Percentiles rank a stretch among this genome's conserved stretches.
Conservation (phyloP, 345 rosid genomes). For the Dovyalis caffra region DNA sequence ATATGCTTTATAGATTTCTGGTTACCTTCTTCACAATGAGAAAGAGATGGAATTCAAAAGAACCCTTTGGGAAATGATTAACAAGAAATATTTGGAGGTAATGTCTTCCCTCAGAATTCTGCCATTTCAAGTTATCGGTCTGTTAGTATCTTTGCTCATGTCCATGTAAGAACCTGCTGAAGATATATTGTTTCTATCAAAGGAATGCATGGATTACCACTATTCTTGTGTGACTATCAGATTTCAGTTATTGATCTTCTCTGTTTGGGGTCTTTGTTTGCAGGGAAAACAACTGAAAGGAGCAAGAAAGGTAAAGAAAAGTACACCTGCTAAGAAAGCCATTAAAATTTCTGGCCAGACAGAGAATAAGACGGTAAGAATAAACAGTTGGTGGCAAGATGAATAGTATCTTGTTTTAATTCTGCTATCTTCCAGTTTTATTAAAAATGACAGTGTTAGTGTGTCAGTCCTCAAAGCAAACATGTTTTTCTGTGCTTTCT, state of each 20-base stretch:
- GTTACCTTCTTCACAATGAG: conserved; percentile 12
- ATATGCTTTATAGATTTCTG: conserved; percentile 22
- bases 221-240: background rate
- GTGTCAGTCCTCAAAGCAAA: too few species aligned
- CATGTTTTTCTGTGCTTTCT: too few species aligned
- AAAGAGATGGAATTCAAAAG: conserved; percentile 20
- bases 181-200: background rate
- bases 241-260: background rate
- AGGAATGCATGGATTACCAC: background rate
- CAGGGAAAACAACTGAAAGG: conserved; percentile 24
- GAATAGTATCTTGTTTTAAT: too few species aligned
- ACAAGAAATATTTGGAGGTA: conserved; percentile 30
- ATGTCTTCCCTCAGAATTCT: background rate
- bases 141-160: background rate
- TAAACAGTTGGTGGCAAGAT: background rate
- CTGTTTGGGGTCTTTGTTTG: conserved; percentile 2
- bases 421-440: too few species aligned
- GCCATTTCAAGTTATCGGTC: background rate
- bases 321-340: conserved; percentile 22
- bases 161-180: background rate
- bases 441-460: too few species aligned
- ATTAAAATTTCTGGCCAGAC: conserved; percentile 14
- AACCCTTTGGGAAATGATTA: conserved; percentile 34
- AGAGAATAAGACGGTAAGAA: conserved; percentile 22
- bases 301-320: conserved; percentile 18